Conservation (phyloP, 202 grass and related monocot species). For the Setaria italica region DNA sequence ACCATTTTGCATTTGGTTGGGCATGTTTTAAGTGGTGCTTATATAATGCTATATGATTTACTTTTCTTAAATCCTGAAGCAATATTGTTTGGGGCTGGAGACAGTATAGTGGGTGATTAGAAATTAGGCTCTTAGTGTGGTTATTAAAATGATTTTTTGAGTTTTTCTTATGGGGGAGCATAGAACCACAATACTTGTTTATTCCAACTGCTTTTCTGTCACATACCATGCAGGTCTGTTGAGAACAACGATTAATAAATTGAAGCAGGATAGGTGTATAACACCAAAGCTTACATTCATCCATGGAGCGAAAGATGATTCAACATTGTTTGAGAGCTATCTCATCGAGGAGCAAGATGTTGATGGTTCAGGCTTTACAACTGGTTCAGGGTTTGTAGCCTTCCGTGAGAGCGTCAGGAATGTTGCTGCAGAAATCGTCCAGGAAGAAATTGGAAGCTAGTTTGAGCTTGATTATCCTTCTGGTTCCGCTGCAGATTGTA, state of each 20-base stretch:
- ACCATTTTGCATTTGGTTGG: constrained; percentile 7
- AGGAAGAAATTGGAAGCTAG: constrained; percentile 69
- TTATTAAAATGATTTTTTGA: background rate
- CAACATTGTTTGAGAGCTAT: constrained; percentile 79
- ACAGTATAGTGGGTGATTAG: background rate
- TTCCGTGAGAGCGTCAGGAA: constrained; percentile 72
- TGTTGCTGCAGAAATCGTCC: constrained; percentile 71
- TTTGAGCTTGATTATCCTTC: background rate
- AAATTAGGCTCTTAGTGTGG: background rate
- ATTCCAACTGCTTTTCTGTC: constrained; percentile 15
- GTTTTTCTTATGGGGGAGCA: background rate
- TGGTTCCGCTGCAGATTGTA: background rate
- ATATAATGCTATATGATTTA: background rate
- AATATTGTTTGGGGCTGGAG: background rate
- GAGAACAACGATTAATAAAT: constrained; percentile 62
- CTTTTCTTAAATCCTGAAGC: background rate
- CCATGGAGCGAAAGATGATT: constrained; percentile 73
- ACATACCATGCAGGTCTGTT: constrained; percentile 68
- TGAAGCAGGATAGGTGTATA: constrained; percentile 85
- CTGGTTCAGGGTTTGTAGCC: constrained; percentile 73
- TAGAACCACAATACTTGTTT: background rate
- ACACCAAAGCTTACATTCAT: constrained; percentile 89
- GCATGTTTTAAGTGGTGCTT: background rate
- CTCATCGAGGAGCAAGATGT: constrained; percentile 93
- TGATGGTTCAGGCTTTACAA: constrained; percentile 62